These are phyloP conservation scores for Emmonsiellopsis sp. DNA, from an alignment of 2,329 filamentous ascomycete species.

Conservation along the genomic window DNA sequence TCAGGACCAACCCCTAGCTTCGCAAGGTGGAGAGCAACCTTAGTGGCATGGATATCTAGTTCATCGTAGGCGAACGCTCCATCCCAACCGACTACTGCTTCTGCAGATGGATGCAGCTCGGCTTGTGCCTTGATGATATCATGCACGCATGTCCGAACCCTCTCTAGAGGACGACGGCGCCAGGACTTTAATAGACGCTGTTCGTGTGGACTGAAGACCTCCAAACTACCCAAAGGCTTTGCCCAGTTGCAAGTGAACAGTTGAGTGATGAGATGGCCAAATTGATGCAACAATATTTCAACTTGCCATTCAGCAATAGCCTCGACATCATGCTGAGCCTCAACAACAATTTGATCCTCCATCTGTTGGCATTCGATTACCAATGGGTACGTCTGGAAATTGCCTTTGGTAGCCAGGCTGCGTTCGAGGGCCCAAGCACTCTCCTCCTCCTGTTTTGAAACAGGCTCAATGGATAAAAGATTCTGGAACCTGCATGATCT, in stretches of 20 bases:
- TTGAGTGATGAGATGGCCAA: neutral
- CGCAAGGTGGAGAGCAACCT: neutral
- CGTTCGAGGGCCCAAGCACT: neutral
- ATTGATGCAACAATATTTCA: neutral
- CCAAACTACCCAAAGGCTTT: neutral
- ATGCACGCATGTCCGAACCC: too few relatives aligned
- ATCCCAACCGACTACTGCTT: slow-evolving; percentile 1
- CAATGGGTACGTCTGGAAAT: neutral
- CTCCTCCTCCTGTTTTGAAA: neutral
- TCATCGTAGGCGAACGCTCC: neutral
- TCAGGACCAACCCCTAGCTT: neutral
- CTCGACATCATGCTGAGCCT: neutral
- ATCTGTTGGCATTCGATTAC: neutral
- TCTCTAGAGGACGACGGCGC: neutral
- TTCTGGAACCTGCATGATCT: slow-evolving; percentile 31
- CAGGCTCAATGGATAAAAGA: slow-evolving; percentile 24
- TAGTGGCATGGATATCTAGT: slow-evolving; percentile 13
- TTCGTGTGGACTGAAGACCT: neutral
- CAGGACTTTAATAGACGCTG: neutral
- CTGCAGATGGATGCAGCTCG: neutral
- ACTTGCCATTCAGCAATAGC: neutral
- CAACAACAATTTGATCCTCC: neutral
- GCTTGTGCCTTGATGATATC: too few relatives aligned
- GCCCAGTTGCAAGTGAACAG: neutral
- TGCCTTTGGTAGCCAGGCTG: neutral